These are phyloP conservation scores for Lasiosphaeris hirsuta DNA, from an alignment of 495 filamentous ascomycete genomes.

Conservation along the genomic window DNA sequence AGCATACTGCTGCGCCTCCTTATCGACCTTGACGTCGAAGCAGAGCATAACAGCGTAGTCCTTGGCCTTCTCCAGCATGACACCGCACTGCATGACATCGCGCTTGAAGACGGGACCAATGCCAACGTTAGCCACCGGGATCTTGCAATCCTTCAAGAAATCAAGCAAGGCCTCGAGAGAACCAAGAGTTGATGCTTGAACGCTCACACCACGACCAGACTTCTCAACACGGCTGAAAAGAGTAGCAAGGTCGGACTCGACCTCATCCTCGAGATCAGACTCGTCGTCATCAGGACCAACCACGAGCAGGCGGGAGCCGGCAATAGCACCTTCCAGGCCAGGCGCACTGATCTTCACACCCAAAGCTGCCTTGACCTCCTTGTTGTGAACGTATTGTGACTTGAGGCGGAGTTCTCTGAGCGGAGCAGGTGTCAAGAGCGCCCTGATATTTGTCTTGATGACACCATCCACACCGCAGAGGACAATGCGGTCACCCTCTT, in stretches of 20 bases:
- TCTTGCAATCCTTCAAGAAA: constrained; percentile 91
- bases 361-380: constrained; percentile 96
- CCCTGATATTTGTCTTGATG: constrained; percentile 92
- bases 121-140: constrained; percentile 94
- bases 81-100: constrained; percentile 93
- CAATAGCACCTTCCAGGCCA: constrained; percentile 93
- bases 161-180: constrained; percentile 95
- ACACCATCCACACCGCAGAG: constrained; percentile 93
- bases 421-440: constrained; percentile 90
- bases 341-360: constrained; percentile 99
- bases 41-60: constrained; percentile 99
- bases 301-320: constrained; percentile 89
- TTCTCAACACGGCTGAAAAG: constrained; percentile 86
- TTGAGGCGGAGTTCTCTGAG: constrained; percentile 92
- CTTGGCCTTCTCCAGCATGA: constrained; percentile 94
- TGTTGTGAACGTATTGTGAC: constrained; percentile 95
- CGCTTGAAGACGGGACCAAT: constrained; percentile 99
- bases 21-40: constrained; percentile 99
- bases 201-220: constrained; percentile 88
- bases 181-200: constrained; percentile 96
- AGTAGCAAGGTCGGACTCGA: constrained; percentile 91
- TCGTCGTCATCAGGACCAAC: constrained; percentile 95
- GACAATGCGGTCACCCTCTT: constrained; percentile 91
- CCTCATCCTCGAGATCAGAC: constrained; percentile 92
- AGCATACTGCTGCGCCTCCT: constrained; percentile 87